Evolutionary conservation across 345 rosid species (phyloP), one percentile per base, ranked within the genome.

Genomic region (Camelina sativa): DNA sequence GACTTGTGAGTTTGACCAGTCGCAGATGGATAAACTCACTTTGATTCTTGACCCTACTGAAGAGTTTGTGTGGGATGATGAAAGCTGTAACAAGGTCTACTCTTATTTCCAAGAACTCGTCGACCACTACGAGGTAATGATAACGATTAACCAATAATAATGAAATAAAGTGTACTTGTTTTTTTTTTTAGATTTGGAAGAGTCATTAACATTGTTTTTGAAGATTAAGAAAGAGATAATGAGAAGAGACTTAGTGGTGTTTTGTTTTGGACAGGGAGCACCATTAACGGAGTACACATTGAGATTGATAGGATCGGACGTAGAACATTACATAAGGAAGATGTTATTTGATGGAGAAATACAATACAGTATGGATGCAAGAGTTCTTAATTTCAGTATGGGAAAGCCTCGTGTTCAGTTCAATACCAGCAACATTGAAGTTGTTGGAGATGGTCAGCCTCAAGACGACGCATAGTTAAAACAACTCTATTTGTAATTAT

Each of bases 301-400:
- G 1, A 82, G 96, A 56, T 82, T 89, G 79, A 88, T 93, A 8
- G 98, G 98, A 71, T 93, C 98, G 0, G 96, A 93, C 76, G 65
- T 93, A 58, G 96, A 93, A 78, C 98, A 93, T 75, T 93, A 88
- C 82, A 93, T 91, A 76, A 86, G 97, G 79, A 89, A 91, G 84
- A 80, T 93, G 78, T 77, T 91, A 35, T 93, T 84, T 38, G 93
- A 86, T 66, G 97, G 98, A 65, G 89, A 88, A 74, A 93, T 91
- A 74, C 88, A 88, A 80, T 93, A 93, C 86, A 93, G 88, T 78
- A 88, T 91, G 96, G 85, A 83, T 55, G 88, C 97, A 47, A 82
- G 82, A 69, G 88, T 84, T 50, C 88, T 94, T 19, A 94, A 91
- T 74, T 94, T 94, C 82, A 94, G 98, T 81, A 93, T 89, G 94